These are phyloP conservation scores for Tricharina praecox DNA, from an alignment of 495 filamentous ascomycete genomes.

Conservation along the genomic window DNA sequence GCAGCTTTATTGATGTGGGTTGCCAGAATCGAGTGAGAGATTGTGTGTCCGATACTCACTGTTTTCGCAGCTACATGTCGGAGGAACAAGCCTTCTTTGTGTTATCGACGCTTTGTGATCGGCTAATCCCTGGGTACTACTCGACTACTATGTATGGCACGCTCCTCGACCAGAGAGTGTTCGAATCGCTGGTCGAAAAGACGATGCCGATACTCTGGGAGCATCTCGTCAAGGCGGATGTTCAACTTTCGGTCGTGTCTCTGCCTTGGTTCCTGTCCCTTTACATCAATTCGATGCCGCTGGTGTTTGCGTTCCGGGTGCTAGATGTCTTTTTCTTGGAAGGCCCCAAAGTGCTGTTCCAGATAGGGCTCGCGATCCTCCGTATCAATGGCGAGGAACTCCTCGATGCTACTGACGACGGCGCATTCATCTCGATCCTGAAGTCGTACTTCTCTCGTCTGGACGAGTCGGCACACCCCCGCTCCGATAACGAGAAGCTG, in stretches of 20 bases:
- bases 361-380: conserved; percentile 86
- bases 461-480: conserved; percentile 90
- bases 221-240: conserved; percentile 82
- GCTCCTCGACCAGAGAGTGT: conserved; percentile 86
- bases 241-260: conserved; percentile 96
- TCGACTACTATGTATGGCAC: conserved; percentile 98
- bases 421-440: conserved; percentile 86
- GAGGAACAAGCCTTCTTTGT: conserved; percentile 92
- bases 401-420: conserved; percentile 87
- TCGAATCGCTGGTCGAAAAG: conserved; percentile 90
- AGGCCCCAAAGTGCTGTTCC: conserved; percentile 92
- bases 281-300: conserved; percentile 97
- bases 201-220: conserved; percentile 99
- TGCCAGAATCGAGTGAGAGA: background rate
- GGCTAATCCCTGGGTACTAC: conserved; percentile 88
- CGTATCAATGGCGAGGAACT: conserved; percentile 96
- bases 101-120: conserved; percentile 78
- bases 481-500: conserved; percentile 81
- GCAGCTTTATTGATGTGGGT: conserved; percentile 75
- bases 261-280: conserved; percentile 95
- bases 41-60: background rate
- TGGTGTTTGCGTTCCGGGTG: conserved; percentile 91
- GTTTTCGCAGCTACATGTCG: conserved; percentile 62
- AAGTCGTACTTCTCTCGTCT: conserved; percentile 87
- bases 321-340: conserved; percentile 96